A percentile compares a stretch with the other conserved stretches of the same genome.
These are phyloP conservation scores for Eucalyptus tenuipes DNA, from an alignment of 345 rosid genomes.

Conservation along the genomic window DNA sequence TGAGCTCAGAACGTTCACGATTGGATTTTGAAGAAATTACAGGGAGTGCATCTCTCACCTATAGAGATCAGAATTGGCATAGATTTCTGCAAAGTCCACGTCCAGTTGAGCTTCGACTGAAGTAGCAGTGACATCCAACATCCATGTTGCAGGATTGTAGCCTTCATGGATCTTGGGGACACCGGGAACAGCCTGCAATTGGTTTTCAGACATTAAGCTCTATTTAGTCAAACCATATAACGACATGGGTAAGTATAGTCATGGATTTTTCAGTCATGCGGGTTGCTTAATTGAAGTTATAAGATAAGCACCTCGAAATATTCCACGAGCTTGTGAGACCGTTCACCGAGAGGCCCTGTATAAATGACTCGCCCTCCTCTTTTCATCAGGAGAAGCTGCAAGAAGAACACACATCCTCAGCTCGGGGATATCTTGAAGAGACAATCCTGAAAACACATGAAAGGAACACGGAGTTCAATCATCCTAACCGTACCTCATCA, in stretches of 20 bases:
- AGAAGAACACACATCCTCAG: background rate
- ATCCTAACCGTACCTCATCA: background rate
- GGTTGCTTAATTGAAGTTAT: background rate
- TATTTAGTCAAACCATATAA: background rate
- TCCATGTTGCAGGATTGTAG: slow-evolving; percentile 44
- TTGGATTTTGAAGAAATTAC: background rate
- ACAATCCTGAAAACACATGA: background rate
- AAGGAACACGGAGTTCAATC: background rate
- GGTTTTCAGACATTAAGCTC: background rate
- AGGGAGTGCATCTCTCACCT: background rate
- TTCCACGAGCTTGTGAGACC: slow-evolving; percentile 9
- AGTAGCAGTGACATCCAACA: slow-evolving; percentile 28
- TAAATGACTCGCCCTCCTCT: slow-evolving; percentile 27
- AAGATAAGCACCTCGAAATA: slow-evolving; percentile 14
- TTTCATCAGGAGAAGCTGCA: slow-evolving; percentile 23
- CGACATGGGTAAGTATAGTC: background rate
- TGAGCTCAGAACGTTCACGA: background rate
- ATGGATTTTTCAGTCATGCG: background rate
- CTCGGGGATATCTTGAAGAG: background rate
- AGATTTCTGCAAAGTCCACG: slow-evolving; percentile 25
- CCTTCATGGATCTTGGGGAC: slow-evolving; percentile 24
- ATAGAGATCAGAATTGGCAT: slow-evolving; percentile 22
- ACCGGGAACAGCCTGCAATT: slow-evolving; percentile 19
- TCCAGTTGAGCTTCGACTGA: slow-evolving; percentile 17
- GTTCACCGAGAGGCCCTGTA: slow-evolving; percentile 18